Evolutionary conservation across 345 rosid genomes (phyloP), one percentile per base, ranked within the genome.

Genomic region (Camelina laxa): DNA sequence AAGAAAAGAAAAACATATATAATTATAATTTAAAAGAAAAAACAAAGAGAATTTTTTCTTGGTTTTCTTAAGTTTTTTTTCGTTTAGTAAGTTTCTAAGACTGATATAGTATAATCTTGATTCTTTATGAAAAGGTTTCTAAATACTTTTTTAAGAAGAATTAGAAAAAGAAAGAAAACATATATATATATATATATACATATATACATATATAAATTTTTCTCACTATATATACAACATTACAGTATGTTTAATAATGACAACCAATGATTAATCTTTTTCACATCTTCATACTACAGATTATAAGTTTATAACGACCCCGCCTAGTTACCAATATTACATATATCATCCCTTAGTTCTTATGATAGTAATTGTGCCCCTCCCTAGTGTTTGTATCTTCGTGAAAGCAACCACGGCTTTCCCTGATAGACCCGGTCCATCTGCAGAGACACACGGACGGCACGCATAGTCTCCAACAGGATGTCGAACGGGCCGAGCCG

Each of bases 391-490:
- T 44, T 92, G 96, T 75, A 95, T 88, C 75, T 84, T 86, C 2
- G 99, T 95, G 14, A 95, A 92, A 51, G 97, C 92, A 78, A 95
- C 97, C 59, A 95, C 94, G 9, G 90, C 84, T 82, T 95, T 95
- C 41, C 99, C 99, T 12, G 99, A 95, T 61, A 89, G 88, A 8
- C 99, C 97, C 10, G 85, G 85, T 50, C 96, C 95, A 50, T 79
- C 75, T 0, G 94, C 86, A 38, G 92, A 84, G 41, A 87, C 84
- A 49, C 86, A 81, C 30, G 97, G 97, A 75, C 91, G 81, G 24
- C 96, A 90, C 0, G 99, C 99, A 68, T 88, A 95, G 31, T 85
- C 92, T n/a, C 97, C 97, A 4, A 95, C 97, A 2, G 99, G 99
- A 64, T 95, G 99, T 60, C 92, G 85, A 50, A 95, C 90, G 4